Conservation (phyloP, 2,329 filamentous ascomycete genomes). For the Venturia asperata region DNA sequence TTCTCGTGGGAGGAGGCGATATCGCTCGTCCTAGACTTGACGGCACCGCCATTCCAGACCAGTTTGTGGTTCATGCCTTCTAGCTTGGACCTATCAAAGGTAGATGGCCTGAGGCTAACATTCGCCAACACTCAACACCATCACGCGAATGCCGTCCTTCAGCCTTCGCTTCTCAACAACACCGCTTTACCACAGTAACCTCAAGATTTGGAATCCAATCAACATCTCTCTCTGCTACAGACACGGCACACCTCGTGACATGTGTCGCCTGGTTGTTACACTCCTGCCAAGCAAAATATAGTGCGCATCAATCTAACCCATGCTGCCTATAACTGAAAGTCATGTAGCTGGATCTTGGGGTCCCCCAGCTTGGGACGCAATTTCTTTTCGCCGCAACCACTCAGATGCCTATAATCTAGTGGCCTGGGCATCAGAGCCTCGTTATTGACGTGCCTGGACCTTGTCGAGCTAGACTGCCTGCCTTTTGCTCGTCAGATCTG, state of each 20-base stretch:
- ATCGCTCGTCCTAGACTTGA: conserved; percentile 13
- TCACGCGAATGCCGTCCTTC: no score
- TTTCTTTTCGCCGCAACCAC: neutral
- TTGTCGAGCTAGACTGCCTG: neutral
- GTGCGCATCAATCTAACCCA: conserved; percentile 11
- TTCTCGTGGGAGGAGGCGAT: conserved; percentile 9
- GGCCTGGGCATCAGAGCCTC: neutral
- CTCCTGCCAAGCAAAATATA: conserved; percentile 10
- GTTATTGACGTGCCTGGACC: conserved; percentile 4
- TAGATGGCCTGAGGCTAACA: no score
- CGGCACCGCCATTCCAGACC: neutral
- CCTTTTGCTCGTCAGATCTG: neutral
- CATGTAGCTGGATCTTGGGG: neutral
- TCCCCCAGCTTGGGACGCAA: neutral
- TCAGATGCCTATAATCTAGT: neutral
- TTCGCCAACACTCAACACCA: no score
- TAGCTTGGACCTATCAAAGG: neutral
- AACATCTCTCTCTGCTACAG: neutral
- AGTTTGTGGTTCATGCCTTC: neutral
- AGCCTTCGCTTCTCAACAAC: neutral
- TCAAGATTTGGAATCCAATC: neutral
- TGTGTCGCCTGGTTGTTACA: neutral
- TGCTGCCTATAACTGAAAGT: neutral
- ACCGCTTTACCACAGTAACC: neutral
- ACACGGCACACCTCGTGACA: neutral